Evolutionary conservation across 148 eudicot genomes (phyloP).

Genomic region (Arbutus unedo): DNA sequence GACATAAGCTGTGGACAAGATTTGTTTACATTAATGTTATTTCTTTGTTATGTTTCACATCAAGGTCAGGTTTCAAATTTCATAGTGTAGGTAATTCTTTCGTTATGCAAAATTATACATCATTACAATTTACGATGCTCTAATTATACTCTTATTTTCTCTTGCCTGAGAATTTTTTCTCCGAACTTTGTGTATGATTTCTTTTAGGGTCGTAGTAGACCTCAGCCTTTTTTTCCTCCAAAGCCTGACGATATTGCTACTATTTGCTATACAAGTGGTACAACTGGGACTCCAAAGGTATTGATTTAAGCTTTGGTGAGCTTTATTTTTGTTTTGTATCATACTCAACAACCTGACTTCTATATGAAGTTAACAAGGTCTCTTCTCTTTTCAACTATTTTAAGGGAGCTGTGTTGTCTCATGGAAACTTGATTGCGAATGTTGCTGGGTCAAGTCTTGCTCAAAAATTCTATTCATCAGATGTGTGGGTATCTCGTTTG

Average conservation of each 20-base stretch:
- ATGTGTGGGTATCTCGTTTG: conserved; percentile 59
- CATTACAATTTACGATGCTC: neutral
- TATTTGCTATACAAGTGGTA: conserved; percentile 80
- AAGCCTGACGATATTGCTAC: conserved; percentile 65
- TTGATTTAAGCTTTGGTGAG: conserved; percentile 4
- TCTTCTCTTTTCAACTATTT: conserved; percentile 12
- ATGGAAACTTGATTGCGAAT: conserved; percentile 76
- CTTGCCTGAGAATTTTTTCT: neutral
- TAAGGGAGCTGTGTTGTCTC: conserved; percentile 83
- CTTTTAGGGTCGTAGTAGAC: conserved; percentile 44
- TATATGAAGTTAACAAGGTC: neutral
- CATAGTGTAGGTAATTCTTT: neutral
- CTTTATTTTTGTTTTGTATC: conserved; percentile 5
- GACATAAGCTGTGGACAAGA: neutral
- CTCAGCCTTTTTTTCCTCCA: conserved; percentile 57
- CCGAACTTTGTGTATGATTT: neutral
- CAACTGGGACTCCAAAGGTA: conserved; percentile 95
- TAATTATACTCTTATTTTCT: neutral
- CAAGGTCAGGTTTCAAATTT: neutral
- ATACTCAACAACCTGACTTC: neutral
- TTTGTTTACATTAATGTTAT: neutral
- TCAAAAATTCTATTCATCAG: conserved; percentile 50
- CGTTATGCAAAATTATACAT: neutral
- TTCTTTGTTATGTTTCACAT: conserved; percentile 4
- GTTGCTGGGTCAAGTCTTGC: conserved; percentile 56